A percentile compares a stretch with the other conserved stretches of the same genome.
Conservation (phyloP, 2,329 filamentous ascomycete genomes). For the Pseudocercospora crystallina region DNA sequence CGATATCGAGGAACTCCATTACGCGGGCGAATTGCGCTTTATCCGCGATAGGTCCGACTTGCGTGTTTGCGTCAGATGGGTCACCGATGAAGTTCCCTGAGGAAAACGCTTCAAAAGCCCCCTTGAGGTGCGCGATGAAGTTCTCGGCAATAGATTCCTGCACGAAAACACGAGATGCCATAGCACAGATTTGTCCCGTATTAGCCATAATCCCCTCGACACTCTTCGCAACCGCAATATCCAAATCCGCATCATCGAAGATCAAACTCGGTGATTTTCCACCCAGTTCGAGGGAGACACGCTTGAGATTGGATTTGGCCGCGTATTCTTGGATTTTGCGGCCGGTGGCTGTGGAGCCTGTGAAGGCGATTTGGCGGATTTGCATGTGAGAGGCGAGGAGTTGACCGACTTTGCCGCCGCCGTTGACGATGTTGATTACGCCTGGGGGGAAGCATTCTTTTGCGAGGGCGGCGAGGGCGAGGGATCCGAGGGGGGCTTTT, state of each 20-base stretch:
- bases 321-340: slow-evolving; percentile 40
- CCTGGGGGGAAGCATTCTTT: slow-evolving; percentile 45
- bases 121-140: slow-evolving; percentile 43
- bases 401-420: slow-evolving; percentile 48
- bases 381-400: slow-evolving; percentile 44
- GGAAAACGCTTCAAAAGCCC: slow-evolving; percentile 25
- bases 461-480: slow-evolving; percentile 44
- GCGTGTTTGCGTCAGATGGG: slow-evolving; percentile 46
- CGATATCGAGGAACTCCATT: slow-evolving; percentile 30
- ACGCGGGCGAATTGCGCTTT: slow-evolving; percentile 24
- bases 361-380: slow-evolving; percentile 53
- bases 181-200: slow-evolving; percentile 28
- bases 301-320: slow-evolving; percentile 44
- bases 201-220: slow-evolving; percentile 13
- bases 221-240: slow-evolving; percentile 26
- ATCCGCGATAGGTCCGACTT: slow-evolving; percentile 3
- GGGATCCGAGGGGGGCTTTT: slow-evolving; percentile 59
- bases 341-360: slow-evolving; percentile 45
- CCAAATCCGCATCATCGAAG: slow-evolving; percentile 47
- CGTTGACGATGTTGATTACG: slow-evolving; percentile 42
- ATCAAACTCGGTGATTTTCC: slow-evolving; percentile 50
- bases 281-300: slow-evolving; percentile 50
- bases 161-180: slow-evolving; percentile 32
- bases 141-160: slow-evolving; percentile 46
- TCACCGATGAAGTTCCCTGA: slow-evolving; percentile 56